Evolutionary conservation across 2,329 filamentous ascomycete genomes (phyloP).

Genomic region (Venturia carpophila): DNA sequence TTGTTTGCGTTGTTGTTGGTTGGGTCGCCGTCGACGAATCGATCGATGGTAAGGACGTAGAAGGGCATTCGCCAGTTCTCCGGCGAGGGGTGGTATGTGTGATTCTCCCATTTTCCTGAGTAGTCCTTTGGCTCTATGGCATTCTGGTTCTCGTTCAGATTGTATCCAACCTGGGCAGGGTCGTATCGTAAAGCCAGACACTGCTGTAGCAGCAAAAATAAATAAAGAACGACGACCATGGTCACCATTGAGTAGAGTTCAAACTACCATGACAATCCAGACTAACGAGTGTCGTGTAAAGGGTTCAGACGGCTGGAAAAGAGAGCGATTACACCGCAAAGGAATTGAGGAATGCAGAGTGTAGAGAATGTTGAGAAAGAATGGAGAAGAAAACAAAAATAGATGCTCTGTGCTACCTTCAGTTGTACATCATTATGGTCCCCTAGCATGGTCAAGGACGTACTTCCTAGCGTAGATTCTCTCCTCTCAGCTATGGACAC

Average conservation of each 20-base stretch:
- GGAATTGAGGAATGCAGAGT: not conserved
- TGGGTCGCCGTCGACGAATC: constrained; percentile 53
- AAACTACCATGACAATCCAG: constrained; percentile 2
- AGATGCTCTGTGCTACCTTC: constrained; percentile 6
- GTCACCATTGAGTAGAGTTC: not conserved
- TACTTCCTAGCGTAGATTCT: not conserved
- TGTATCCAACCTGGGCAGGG: constrained; percentile 10
- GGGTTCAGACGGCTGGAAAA: not conserved
- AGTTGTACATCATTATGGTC: constrained; percentile 5
- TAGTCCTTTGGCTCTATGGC: constrained; percentile 1
- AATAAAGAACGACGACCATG: constrained; percentile 3
- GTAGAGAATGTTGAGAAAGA: not conserved
- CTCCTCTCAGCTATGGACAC: not conserved
- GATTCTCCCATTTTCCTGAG: constrained; percentile 21
- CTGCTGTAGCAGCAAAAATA: constrained; percentile 11
- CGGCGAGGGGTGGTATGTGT: constrained; percentile 46
- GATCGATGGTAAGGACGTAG: constrained; percentile 43
- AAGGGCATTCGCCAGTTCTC: constrained; percentile 56
- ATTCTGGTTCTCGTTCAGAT: constrained; percentile 10
- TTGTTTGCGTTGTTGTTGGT: constrained; percentile 54
- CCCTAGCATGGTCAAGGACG: not conserved
- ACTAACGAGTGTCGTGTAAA: not conserved
- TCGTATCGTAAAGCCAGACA: constrained; percentile 9
- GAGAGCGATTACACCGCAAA: not conserved
- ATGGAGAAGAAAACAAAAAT: not conserved